Evolutionary conservation across 208 protist species (phyloP), one percentile per base, ranked within the genome.

Genomic region (Leishmania guyanensis): DNA sequence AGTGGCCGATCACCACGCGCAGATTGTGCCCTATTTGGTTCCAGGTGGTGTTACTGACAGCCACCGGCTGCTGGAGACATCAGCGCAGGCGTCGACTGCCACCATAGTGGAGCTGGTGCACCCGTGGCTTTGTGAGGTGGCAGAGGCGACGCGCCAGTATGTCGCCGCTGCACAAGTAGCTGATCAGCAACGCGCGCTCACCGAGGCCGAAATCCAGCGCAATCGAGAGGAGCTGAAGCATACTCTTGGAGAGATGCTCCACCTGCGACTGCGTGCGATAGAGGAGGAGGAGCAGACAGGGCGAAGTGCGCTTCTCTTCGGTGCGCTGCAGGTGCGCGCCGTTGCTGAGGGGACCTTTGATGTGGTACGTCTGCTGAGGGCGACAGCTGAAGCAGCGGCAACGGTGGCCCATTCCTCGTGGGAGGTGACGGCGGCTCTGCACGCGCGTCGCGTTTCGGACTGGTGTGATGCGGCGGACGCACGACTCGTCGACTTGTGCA

Each of bases 291-390:
- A 78, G n/a, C 1, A 5, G 75, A 68, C 9, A 5, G 26, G 20
- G 1, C 75, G 75, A 6, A 22, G 12, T 39, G 75, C 36, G 56
- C 75, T 78, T 22, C 10, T 78, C 33, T 78, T 70, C 8, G 75
- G 75, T 43, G 75, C n/a, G 60, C 60, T 43, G 17, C 14, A 50
- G 36, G 39, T 43, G 29, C 53, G 0, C 17, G 14, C 17, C 17
- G 22, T 39, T 50, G 8, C 36, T 29, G 4, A 76, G 8, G 5
- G 9, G 6, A n/a, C 53, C 72, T 50, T 48, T 73, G 43, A 53
- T 1, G 26, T 54, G 2, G 46, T n/a, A 36, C 16, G 43, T 5
- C 46, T 22, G 22, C 26, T 51, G 20, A 48, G 12, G 17, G 66
- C 29, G 6, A 73, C 20, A 14, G 17, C 46, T 3, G 69, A 76